Percentiles rank a stretch among this genome's conserved stretches.
Evolutionary conservation across 768 basidiomycete species (phyloP).

Genomic region (Pholiota molesta): DNA sequence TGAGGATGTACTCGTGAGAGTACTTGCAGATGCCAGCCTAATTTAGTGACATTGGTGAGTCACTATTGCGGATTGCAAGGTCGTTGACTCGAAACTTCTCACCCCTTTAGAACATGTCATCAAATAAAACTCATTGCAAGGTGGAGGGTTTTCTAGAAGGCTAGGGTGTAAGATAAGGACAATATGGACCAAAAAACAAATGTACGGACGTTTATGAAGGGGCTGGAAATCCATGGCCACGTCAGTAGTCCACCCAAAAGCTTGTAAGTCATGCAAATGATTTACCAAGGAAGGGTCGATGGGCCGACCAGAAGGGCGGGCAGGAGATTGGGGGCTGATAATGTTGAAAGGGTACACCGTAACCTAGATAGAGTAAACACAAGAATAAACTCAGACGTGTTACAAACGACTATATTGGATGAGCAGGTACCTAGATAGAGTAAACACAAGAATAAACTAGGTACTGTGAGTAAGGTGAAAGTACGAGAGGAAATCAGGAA

Average conservation of each 20-base stretch:
- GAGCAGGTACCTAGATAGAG: too few species aligned
- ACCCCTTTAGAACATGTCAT: conserved; percentile 84
- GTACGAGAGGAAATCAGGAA: too few species aligned
- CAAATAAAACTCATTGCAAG: conserved; percentile 84
- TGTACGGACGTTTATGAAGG: conserved; percentile 70
- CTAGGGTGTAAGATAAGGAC: conserved; percentile 6
- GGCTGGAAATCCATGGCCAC: conserved; percentile 45
- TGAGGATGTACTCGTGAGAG: conserved; percentile 78
- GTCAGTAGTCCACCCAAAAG: conserved; percentile 13
- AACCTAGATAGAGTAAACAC: too few species aligned
- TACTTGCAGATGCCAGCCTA: conserved; percentile 76
- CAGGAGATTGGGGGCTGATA: conserved; percentile 69
- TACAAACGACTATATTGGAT: too few species aligned
- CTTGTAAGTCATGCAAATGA: conserved; percentile 10
- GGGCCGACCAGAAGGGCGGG: conserved; percentile 42
- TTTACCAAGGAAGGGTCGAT: conserved; percentile 70
- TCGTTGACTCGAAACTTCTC: conserved; percentile 20
- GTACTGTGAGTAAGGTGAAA: too few species aligned
- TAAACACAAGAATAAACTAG: too few species aligned
- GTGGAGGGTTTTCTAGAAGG: conserved; percentile 72
- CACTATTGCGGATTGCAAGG: conserved; percentile 7
- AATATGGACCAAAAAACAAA: conserved; percentile 6
- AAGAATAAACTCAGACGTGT: too few species aligned
- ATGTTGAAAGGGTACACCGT: too few species aligned
- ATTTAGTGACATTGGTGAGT: conserved; percentile 20